phyloP scores from a whole-genome alignment of 2,329 filamentous ascomycete genomes.

The Calonectria naviculata region DNA sequence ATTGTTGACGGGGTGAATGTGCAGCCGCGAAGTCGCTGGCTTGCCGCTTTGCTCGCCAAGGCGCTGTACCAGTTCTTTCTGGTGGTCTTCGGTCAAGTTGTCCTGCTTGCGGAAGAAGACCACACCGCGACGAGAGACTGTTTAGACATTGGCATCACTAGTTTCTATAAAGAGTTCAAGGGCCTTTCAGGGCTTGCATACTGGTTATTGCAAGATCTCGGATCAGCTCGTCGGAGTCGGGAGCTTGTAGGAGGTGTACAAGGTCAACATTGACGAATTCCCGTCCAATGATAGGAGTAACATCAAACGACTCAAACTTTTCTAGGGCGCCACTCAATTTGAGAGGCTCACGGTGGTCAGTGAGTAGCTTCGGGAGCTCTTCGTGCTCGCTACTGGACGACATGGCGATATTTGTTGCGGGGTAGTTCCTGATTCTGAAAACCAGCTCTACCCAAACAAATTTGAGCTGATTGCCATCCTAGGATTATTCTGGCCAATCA shows the following conservation, averaged over 20 bases:
- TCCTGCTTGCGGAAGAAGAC: slow-evolving; percentile 77
- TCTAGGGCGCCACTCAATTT: slow-evolving; percentile 62
- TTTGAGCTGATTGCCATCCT: not conserved
- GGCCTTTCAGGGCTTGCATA: slow-evolving; percentile 45
- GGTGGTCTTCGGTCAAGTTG: slow-evolving; percentile 68
- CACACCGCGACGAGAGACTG: slow-evolving; percentile 75
- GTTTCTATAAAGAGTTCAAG: no score
- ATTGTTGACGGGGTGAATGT: slow-evolving; percentile 70
- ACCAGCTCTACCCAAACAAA: no score
- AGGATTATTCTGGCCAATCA: not conserved
- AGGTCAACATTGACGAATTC: slow-evolving; percentile 69
- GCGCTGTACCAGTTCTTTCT: slow-evolving; percentile 72
- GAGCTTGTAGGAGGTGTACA: slow-evolving; percentile 68
- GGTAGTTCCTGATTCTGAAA: not conserved
- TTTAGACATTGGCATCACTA: not conserved
- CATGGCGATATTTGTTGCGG: not conserved
- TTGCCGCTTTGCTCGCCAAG: slow-evolving; percentile 69
- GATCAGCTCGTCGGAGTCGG: slow-evolving; percentile 71
- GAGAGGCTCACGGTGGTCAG: slow-evolving; percentile 48
- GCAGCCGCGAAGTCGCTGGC: slow-evolving; percentile 63
- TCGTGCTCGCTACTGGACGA: not conserved
- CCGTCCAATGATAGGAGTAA: slow-evolving; percentile 70
- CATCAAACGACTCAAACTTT: slow-evolving; percentile 64
- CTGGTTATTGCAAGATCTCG: slow-evolving; percentile 75
- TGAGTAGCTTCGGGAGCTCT: not conserved